Evolutionary conservation across 2,329 filamentous ascomycete genomes (phyloP), one percentile per base, ranked within the genome.

Genomic region (Claviceps spartinae): DNA sequence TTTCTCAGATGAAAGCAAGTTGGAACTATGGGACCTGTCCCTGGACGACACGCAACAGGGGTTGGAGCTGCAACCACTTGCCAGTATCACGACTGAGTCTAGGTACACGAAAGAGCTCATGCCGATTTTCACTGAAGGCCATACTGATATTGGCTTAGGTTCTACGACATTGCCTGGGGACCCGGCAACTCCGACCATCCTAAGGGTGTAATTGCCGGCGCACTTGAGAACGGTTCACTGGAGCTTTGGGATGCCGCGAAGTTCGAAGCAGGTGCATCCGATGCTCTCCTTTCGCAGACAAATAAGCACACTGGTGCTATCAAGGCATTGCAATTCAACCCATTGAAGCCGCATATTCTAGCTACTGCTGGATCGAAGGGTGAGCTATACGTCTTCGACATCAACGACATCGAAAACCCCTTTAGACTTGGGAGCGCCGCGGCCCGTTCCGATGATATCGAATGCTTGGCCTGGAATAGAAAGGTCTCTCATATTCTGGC

Each of bases 381-480:
- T 65, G 93, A 98, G 71, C 82, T 98, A 42, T 98, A 88, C 70
- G 85, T 98, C 59, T 94, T 93, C 74, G 91, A 98, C 63, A 74
- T 97, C 60, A 89, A 94, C 70, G 90, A 97, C 67, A 79, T 90
- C 59, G 80, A 81, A 53, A 93, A 86, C 64, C 87, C 91, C 5
- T 95, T 94, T 71, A 82, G 90, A 57, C 75, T 98, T 36, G 93
- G 93, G 54, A 94, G 87, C 58, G 79, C 86, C 40, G 88, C 88
- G 43, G 90, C 89, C 57, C 85, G 91, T 64, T 86, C 89, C 41
- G 91, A 97, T 62, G 93, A 98, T 61, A 87, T 97, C 58, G 93
- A 97, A 63, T 95, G 90, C 59, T 76, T 98, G 55, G 91, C 95
- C 60, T 98, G 94, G 94, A 98, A 98, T 71, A 90, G 89, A 65